These are phyloP conservation scores for Colletotrichum sp. DNA, from an alignment of 2,329 filamentous ascomycete genomes.

Conservation along the genomic window DNA sequence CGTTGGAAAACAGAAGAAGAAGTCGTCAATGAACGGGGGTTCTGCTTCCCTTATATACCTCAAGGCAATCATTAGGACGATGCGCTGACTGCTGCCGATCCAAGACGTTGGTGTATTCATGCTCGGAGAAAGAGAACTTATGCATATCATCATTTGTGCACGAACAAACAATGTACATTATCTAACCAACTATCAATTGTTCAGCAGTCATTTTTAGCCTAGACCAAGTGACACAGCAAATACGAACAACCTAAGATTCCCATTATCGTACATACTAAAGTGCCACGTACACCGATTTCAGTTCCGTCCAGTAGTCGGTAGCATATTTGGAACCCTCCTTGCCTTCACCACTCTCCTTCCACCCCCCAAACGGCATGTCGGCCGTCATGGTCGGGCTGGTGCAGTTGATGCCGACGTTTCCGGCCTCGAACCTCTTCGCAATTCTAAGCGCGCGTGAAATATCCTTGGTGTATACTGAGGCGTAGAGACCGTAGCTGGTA, in stretches of 20 bases:
- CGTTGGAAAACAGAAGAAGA: not conserved
- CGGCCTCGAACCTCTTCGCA: not conserved
- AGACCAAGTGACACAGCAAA: not conserved
- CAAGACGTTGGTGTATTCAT: not conserved
- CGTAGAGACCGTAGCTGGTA: conserved; percentile 40
- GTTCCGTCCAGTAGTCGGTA: not conserved
- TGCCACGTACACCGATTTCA: not conserved
- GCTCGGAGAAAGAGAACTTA: not conserved
- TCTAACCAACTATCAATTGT: not conserved
- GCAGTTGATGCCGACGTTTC: not conserved
- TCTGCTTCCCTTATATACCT: not conserved
- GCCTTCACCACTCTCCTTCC: conserved; percentile 1
- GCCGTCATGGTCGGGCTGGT: not conserved
- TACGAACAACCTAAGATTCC: not conserved
- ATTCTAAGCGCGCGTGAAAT: not conserved
- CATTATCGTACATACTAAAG: not conserved
- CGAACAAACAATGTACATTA: not conserved
- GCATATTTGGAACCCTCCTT: conserved; percentile 2
- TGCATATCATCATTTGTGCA: not conserved
- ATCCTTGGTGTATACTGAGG: not conserved
- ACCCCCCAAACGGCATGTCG: conserved; percentile 8
- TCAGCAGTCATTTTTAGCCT: not conserved
- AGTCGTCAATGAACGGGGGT: not conserved
- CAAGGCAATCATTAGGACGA: not conserved
- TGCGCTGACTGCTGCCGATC: not conserved